phyloP scores from a whole-genome alignment of 1,284 basidiomycete species.

The Amylostereum areolatum region DNA sequence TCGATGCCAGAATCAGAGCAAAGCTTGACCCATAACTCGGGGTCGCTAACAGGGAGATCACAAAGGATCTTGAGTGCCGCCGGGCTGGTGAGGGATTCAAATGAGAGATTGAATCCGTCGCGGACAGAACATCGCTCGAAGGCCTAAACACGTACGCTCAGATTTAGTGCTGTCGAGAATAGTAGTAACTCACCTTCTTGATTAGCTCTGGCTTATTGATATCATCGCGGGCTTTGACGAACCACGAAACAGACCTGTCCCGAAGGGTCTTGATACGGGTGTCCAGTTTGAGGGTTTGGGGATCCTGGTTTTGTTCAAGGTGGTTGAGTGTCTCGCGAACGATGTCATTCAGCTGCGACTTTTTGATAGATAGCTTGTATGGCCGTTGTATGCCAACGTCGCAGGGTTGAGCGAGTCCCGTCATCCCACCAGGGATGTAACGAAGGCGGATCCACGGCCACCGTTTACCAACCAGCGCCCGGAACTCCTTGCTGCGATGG shows the following conservation, averaged over 20 bases:
- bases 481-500: conserved; percentile 28
- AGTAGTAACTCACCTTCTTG: conserved; percentile 10
- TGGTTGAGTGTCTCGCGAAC: conserved; percentile 13
- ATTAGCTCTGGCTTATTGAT: conserved; percentile 14
- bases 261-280: conserved; percentile 8
- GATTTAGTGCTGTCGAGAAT: no score
- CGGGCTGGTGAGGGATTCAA: neutral
- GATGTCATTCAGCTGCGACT: conserved; percentile 8
- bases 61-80: neutral
- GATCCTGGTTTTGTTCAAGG: conserved; percentile 4
- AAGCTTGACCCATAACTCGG: neutral
- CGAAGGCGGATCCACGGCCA: conserved; percentile 16
- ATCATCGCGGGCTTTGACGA: conserved; percentile 11
- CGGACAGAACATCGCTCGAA: neutral
- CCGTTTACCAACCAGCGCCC: conserved; percentile 18
- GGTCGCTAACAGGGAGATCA: neutral
- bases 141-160: no score
- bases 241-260: conserved; percentile 13
- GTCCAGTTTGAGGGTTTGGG: conserved; percentile 12
- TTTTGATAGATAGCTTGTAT: conserved; percentile 17
- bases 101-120: neutral
- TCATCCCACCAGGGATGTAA: conserved; percentile 19
- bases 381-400: conserved; percentile 22
- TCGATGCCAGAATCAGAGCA: neutral
- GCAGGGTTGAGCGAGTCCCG: conserved; percentile 18